Conservation (phyloP, 208 protist genomes). For the Endotrypanum monterogeii region DNA sequence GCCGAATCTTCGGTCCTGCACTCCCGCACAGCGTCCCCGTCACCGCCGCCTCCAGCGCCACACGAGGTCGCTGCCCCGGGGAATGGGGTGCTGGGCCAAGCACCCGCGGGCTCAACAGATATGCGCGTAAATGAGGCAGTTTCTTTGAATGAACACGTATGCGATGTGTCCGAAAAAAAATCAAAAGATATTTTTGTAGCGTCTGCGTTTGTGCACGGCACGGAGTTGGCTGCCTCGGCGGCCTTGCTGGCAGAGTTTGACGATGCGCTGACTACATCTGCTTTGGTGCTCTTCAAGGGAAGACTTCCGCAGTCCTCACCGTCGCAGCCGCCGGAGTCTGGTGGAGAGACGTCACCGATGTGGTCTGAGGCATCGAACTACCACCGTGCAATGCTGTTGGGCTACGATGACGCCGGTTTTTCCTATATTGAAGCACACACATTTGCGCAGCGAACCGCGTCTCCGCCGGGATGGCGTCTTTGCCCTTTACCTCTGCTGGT, state of each 20-base stretch:
- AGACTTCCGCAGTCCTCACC: conserved; percentile 7
- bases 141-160: background rate
- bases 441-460: conserved; percentile 17
- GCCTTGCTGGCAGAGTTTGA: background rate
- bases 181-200: background rate
- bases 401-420: conserved; percentile 35
- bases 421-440: conserved; percentile 35
- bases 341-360: background rate
- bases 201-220: conserved; percentile 11
- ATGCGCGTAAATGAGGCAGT: background rate
- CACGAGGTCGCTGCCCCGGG: background rate
- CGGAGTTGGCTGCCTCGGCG: background rate
- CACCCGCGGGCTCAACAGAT: background rate
- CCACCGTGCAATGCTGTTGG: conserved; percentile 39
- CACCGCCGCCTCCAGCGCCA: background rate
- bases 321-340: background rate
- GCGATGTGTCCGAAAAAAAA: background rate
- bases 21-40: background rate
- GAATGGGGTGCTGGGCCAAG: background rate
- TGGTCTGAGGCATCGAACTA: conserved; percentile 26
- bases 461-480: conserved; percentile 21
- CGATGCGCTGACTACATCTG: conserved; percentile 5
- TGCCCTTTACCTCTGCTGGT: conserved; percentile 25
- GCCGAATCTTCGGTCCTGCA: background rate
- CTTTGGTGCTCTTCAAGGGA: conserved; percentile 20